phyloP scores from a whole-genome alignment of 108 stramenopile genomes.

The Pseudonitzschia delicatissima region DNA sequence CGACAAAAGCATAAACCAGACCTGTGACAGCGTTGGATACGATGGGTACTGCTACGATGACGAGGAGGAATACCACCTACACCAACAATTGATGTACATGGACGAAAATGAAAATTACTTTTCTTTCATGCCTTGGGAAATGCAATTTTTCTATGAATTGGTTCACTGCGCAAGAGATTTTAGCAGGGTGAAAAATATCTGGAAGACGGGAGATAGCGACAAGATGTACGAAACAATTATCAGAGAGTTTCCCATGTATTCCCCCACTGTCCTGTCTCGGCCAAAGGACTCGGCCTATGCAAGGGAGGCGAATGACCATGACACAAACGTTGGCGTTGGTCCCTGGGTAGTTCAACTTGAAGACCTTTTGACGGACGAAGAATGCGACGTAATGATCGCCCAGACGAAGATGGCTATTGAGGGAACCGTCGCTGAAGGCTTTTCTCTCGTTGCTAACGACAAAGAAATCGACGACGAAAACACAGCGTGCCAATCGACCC shows the following conservation, averaged over 20 bases:
- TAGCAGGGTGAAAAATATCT: neutral
- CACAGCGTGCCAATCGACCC: neutral
- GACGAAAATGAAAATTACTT: neutral
- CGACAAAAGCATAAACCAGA: too few species aligned
- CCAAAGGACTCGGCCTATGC: neutral
- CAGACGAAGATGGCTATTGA: slow-evolving; percentile 4
- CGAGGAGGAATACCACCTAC: neutral
- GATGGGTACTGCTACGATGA: neutral
- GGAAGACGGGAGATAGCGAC: slow-evolving; percentile 1
- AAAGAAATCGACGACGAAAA: too few species aligned
- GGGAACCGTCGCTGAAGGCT: neutral
- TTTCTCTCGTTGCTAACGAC: neutral
- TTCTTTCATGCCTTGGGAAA: neutral
- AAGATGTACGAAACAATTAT: slow-evolving; percentile 1
- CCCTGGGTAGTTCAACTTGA: slow-evolving; percentile 1
- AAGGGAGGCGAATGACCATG: neutral
- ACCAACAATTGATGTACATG: too few species aligned
- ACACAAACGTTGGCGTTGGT: neutral
- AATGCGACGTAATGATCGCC: slow-evolving; percentile 3
- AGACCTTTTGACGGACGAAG: neutral
- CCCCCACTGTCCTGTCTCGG: neutral
- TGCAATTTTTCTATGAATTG: neutral
- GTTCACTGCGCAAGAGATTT: neutral
- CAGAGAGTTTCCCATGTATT: neutral
- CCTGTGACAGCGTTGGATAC: too few species aligned